Evolutionary conservation across 2,329 filamentous ascomycete genomes (phyloP), one percentile per base, ranked within the genome.

Genomic region (Gliomastix tumulicola): DNA sequence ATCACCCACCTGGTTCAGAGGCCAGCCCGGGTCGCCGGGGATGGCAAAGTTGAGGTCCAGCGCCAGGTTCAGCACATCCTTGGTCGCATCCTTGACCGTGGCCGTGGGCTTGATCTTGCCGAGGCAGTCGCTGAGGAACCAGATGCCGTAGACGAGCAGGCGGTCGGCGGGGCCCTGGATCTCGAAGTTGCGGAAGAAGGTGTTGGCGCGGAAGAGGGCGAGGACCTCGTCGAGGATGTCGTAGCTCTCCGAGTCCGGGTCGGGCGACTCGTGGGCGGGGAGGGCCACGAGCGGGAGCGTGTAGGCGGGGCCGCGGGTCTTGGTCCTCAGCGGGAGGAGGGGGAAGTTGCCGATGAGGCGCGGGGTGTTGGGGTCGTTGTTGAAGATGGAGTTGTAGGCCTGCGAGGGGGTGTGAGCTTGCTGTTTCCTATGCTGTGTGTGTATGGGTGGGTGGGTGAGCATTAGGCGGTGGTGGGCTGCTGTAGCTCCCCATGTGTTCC

Each of bases 141-240:
- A 75, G 59, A 96, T 98, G 44, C 90, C 90, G 67, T 98, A 98
- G 55, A 97, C 89, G 48, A 98, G 74, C 54, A 97, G 79, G 28
- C 92, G 78, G 65, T 98, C 92, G 40, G 92, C 90, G 19, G 88
- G 85, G 12, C 92, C 92, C 66, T 95, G 90, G 69, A 97, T 94
- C 72, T 97, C 92, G 54, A 98, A 98, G 74, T 97, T 98, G 54
- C 92, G 85, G 75, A 97, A 98, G 65, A 98, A 90, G 42, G 90
- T 96, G 71, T 98, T 97, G 53, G 92, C 90, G 46, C 92, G 87
- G 75, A 97, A 98, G 34, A 97, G 77, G 11, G 82, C 76, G 38
- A 98, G 76, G 35, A 94, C 81, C 70, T 98, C 92, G 66, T 98
- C 92, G 38, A 97, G 76, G 44, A 92, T 86, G 68, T 98, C 92